A percentile compares a stretch with the other conserved stretches of the same genome.
phyloP scores from a whole-genome alignment of 225 moss, liverwort and hornwort species.

The Pseudisothecium myosuroides region DNA sequence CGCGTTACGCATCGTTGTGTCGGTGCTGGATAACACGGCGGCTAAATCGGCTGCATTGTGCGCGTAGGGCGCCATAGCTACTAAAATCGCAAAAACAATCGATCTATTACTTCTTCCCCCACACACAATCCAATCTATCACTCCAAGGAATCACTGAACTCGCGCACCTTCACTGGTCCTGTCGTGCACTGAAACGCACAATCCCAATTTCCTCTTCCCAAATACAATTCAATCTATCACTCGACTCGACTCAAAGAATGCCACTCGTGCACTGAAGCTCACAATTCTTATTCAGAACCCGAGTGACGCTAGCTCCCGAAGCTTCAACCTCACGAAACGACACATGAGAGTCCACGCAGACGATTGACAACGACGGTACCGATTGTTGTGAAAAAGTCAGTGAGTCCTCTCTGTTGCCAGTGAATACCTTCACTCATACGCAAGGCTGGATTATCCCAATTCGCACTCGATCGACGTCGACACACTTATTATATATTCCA shows the following conservation, averaged over 20 bases:
- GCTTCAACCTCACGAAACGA: not conserved
- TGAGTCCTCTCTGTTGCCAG: not conserved
- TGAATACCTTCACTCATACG: conserved; percentile 1
- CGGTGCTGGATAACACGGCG: conserved; percentile 26
- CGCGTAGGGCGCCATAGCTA: conserved; percentile 22
- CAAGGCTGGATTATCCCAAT: not conserved
- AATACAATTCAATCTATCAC: not conserved
- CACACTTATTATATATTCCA: not conserved
- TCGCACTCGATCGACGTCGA: conserved; percentile 2
- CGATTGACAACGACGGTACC: not conserved
- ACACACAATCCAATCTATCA: not conserved
- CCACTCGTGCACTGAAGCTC: not conserved
- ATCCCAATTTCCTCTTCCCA: not conserved
- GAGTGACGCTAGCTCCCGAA: not conserved
- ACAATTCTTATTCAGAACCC: not conserved
- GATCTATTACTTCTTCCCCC: not conserved
- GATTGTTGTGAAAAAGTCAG: not conserved
- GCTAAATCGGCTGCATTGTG: conserved; percentile 48
- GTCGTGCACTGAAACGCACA: not conserved
- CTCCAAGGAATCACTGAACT: not conserved
- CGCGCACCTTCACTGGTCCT: not conserved
- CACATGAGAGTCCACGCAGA: not conserved
- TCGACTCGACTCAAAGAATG: not conserved
- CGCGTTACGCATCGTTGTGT: conserved; percentile 31
- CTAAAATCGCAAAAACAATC: not conserved